These are phyloP conservation scores for Penicillium waksmanii DNA, from an alignment of 495 filamentous ascomycete species.

Conservation along the genomic window DNA sequence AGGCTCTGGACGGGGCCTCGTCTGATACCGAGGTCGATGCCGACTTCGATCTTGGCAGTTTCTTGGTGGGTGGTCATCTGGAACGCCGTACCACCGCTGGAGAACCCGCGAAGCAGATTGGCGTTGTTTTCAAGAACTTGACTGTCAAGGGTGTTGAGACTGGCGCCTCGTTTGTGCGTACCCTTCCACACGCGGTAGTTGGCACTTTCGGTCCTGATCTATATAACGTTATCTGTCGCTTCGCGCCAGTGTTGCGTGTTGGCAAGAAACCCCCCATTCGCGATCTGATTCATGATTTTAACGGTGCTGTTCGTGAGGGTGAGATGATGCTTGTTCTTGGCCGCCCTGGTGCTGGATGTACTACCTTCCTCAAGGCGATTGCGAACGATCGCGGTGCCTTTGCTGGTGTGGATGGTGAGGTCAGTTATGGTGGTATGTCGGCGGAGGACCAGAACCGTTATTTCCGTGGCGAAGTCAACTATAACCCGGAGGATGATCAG, in stretches of 20 bases:
- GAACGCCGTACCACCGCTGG: constrained; percentile 71
- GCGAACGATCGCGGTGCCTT: constrained; percentile 70
- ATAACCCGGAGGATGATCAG: constrained; percentile 80
- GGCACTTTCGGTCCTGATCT: constrained; percentile 85
- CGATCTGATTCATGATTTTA: constrained; percentile 75
- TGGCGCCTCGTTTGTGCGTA: constrained; percentile 69
- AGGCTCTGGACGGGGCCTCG: constrained; percentile 29
- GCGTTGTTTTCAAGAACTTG: constrained; percentile 80
- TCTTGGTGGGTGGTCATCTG: constrained; percentile 79
- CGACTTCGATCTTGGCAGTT: constrained; percentile 71
- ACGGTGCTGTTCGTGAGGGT: constrained; percentile 75
- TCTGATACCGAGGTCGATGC: constrained; percentile 43
- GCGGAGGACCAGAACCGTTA: constrained; percentile 67
- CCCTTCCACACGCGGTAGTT: constrained; percentile 76
- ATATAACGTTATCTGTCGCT: constrained; percentile 67
- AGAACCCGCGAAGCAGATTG: constrained; percentile 78
- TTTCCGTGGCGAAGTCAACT: constrained; percentile 81
- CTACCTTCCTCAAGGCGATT: constrained; percentile 77
- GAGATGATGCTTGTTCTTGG: constrained; percentile 87
- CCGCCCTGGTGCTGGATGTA: constrained; percentile 78
- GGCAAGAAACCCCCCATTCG: constrained; percentile 53
- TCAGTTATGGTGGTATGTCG: constrained; percentile 77
- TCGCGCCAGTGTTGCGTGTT: constrained; percentile 65
- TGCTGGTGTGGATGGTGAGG: constrained; percentile 69
- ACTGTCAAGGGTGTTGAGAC: constrained; percentile 74